phyloP scores from a whole-genome alignment of 108 stramenopile genomes.

The Pseudonitzschia pungens region DNA sequence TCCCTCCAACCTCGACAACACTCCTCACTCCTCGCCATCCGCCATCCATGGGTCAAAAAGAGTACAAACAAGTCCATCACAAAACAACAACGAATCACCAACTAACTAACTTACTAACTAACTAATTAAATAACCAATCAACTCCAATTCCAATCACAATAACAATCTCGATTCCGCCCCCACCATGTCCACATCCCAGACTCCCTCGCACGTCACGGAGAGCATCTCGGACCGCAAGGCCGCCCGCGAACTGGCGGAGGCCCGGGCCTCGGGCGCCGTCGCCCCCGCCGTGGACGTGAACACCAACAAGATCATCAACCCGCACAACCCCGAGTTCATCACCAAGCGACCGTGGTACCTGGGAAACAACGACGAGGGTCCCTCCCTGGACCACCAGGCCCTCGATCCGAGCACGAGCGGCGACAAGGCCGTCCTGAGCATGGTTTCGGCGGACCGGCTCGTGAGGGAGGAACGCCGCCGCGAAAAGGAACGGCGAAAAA shows the following conservation, averaged over 20 bases:
- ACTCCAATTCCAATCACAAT: no score
- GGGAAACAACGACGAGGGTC: slow-evolving; percentile 73
- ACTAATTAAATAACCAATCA: no score
- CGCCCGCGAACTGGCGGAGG: slow-evolving; percentile 67
- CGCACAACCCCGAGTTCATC: slow-evolving; percentile 99
- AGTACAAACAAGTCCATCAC: no score
- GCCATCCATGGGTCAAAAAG: no score
- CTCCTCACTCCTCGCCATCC: no score
- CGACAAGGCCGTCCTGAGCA: slow-evolving; percentile 45
- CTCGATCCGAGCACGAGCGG: slow-evolving; percentile 41
- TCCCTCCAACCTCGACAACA: no score
- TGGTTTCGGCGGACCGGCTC: slow-evolving; percentile 59
- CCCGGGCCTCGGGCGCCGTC: slow-evolving; percentile 74
- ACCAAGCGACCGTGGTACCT: slow-evolving; percentile 98
- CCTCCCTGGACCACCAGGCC: slow-evolving; percentile 91
- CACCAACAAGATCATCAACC: slow-evolving; percentile 95
- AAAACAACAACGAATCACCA: no score
- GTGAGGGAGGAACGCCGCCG: slow-evolving; percentile 57
- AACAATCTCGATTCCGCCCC: no score
- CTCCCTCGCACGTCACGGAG: slow-evolving; percentile 63
- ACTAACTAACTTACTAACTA: no score
- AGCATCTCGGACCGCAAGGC: slow-evolving; percentile 62
- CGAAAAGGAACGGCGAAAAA: slow-evolving; percentile 41
- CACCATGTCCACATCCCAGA: not conserved
- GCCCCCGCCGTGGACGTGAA: slow-evolving; percentile 90